Conservation (phyloP, 1,139 yeast species). For the Suhomyces guaymorum region DNA sequence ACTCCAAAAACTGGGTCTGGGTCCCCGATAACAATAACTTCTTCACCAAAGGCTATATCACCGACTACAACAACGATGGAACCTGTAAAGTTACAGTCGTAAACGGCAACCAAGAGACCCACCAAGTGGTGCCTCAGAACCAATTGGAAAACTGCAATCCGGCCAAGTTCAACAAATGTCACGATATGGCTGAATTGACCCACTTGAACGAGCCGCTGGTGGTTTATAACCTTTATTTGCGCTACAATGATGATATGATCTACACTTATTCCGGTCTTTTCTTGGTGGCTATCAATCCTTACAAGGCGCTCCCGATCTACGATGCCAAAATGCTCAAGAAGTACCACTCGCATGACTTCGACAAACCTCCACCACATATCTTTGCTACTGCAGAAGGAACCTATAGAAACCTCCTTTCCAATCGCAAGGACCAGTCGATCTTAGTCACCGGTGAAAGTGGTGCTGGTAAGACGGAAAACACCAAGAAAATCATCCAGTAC, state of each 20-base stretch:
- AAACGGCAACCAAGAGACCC: slow-evolving; percentile 44
- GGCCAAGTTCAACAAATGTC: slow-evolving; percentile 84
- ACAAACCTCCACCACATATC: slow-evolving; percentile 76
- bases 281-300: slow-evolving; percentile 94
- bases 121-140: slow-evolving; percentile 33
- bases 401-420: slow-evolving; percentile 68
- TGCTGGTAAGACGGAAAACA: slow-evolving; percentile 97
- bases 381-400: slow-evolving; percentile 91
- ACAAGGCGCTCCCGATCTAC: slow-evolving; percentile 75
- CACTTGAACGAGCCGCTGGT: slow-evolving; percentile 95
- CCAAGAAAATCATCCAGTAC: slow-evolving; percentile 94
- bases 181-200: slow-evolving; percentile 95
- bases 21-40: slow-evolving; percentile 66
- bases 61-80: slow-evolving; percentile 53
- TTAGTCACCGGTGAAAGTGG: slow-evolving; percentile 98
- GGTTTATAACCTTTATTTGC: slow-evolving; percentile 70
- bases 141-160: slow-evolving; percentile 78
- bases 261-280: slow-evolving; percentile 82
- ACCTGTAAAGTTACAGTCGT: slow-evolving; percentile 54
- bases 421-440: slow-evolving; percentile 80
- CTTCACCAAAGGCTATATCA: slow-evolving; percentile 69
- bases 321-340: slow-evolving; percentile 55
- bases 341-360: slow-evolving; percentile 51
- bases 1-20: slow-evolving; percentile 75
- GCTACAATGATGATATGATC: slow-evolving; percentile 78